Evolutionary conservation across 2,329 filamentous ascomycete genomes (phyloP), one percentile per base, ranked within the genome.

Genomic region (Colletotrichum tanaceti): DNA sequence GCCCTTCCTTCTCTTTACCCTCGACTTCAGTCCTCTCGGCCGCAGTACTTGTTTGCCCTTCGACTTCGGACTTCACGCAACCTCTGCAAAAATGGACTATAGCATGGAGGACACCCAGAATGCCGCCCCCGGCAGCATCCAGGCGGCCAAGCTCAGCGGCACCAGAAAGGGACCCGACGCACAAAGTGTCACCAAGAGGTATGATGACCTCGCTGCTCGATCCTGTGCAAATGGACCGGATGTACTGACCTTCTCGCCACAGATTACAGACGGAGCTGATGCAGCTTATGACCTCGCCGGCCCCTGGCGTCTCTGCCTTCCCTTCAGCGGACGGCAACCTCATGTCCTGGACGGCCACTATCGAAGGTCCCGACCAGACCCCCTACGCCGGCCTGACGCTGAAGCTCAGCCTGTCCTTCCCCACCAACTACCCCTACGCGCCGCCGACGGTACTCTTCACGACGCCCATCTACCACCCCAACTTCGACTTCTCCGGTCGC

Each of bases 381-480:
- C 95, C 94, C 62, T 99, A 99, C 80, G 90, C 92, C 44, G 89
- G 89, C 72, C 88, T 98, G 62, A 93, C 89, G 55, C 91, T 99
- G 83, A 98, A 98, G 85, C 92, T 99, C 73, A 91, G 90, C 73
- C 95, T 99, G 78, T 86, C 89, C 55, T 99, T 98, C 81, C 94
- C 95, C 10, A 85, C 88, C 74, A 97, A 95, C 83, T 99, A 99
- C 79, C 96, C 96, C 11, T 98, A 98, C 79, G 88, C 91, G 1
- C 89, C 96, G 24, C 96, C 96, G 0, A 93, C 91, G 2, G 96
- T 99, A 20, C 87, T 97, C 68, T 99, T 98, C 89, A 97, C 94
- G 85, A 99, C 97, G 7, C 96, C 96, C 44, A 98, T 99, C 82
- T 99, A 98, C 85, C 96, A 99, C 81, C 96, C 96, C 62, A 99